A percentile compares a stretch with the other conserved stretches of the same genome.
These are phyloP conservation scores for Agrocybe praecox DNA, from an alignment of 768 basidiomycete genomes.

Conservation along the genomic window DNA sequence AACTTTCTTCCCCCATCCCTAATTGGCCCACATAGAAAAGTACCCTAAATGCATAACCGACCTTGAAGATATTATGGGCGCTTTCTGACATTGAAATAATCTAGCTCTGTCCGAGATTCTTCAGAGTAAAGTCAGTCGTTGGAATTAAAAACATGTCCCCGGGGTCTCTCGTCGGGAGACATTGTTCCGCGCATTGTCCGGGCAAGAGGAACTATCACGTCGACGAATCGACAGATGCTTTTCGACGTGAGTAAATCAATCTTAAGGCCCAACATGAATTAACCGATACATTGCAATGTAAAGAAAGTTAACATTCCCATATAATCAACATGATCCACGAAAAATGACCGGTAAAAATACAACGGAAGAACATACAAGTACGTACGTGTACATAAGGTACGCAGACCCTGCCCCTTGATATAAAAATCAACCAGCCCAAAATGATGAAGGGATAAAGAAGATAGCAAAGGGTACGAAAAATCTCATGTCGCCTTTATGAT, in stretches of 20 bases:
- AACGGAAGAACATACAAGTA: background rate
- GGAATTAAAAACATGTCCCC: too few species aligned
- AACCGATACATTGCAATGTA: background rate
- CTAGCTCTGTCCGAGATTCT: too few species aligned
- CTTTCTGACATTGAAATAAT: background rate
- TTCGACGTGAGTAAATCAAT: too few species aligned
- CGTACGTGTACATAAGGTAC: background rate
- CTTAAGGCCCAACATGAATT: background rate
- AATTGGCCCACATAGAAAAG: too few species aligned
- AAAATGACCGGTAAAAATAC: background rate
- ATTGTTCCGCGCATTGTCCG: background rate
- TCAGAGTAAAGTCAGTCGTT: too few species aligned
- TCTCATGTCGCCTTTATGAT: too few species aligned
- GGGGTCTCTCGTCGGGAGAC: background rate
- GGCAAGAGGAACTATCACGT: slow-evolving; percentile 3
- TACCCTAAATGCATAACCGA: too few species aligned
- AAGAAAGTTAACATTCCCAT: background rate
- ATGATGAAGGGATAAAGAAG: background rate
- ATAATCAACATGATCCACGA: background rate
- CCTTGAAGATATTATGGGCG: background rate
- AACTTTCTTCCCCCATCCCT: too few species aligned
- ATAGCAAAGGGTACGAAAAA: too few species aligned
- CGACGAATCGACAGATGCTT: background rate
- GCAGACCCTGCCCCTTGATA: background rate
- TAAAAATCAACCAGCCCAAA: background rate